Evolutionary conservation across 1,284 basidiomycete species (phyloP).

Genomic region (Pseudozyma thailandica): DNA sequence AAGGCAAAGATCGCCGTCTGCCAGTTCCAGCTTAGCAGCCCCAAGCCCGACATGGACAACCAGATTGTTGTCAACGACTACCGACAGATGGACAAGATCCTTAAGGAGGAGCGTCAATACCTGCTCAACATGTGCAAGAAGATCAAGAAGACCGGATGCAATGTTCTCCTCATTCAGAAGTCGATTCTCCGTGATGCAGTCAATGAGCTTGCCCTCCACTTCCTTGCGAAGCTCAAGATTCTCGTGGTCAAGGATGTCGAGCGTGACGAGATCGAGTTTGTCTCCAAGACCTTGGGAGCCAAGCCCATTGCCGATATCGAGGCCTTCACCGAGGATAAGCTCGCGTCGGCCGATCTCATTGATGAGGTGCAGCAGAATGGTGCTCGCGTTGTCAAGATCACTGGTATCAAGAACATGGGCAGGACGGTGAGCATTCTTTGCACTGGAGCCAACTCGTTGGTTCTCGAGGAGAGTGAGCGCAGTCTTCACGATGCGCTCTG

Average conservation of each 20-base stretch:
- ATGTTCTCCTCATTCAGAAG: constrained; percentile 97
- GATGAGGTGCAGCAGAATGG: constrained; percentile 88
- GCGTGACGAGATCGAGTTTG: constrained; percentile 97
- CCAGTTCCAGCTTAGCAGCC: constrained; percentile 97
- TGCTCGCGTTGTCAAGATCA: constrained; percentile 91
- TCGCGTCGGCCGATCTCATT: constrained; percentile 93
- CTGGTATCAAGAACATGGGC: constrained; percentile 93
- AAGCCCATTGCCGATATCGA: constrained; percentile 98
- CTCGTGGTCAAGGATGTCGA: constrained; percentile 97
- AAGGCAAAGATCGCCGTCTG: constrained; percentile 99
- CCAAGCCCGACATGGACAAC: constrained; percentile 99
- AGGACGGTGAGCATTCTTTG: constrained; percentile 95
- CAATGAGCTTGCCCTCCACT: constrained; percentile 97
- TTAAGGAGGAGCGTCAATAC: constrained; percentile 98
- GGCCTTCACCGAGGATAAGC: constrained; percentile 97
- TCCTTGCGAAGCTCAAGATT: constrained; percentile 97
- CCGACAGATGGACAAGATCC: constrained; percentile 99
- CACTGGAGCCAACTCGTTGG: constrained; percentile 91
- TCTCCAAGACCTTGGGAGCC: constrained; percentile 91
- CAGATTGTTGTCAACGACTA: constrained; percentile 99
- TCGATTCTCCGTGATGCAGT: constrained; percentile 98
- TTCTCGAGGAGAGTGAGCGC: constrained; percentile 96
- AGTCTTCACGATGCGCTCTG: constrained; percentile 98
- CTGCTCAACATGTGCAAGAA: constrained; percentile 98
- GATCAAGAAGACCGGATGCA: constrained; percentile 99